phyloP scores from a whole-genome alignment of 768 basidiomycete species.

The Paxillus ammoniavirescens region DNA sequence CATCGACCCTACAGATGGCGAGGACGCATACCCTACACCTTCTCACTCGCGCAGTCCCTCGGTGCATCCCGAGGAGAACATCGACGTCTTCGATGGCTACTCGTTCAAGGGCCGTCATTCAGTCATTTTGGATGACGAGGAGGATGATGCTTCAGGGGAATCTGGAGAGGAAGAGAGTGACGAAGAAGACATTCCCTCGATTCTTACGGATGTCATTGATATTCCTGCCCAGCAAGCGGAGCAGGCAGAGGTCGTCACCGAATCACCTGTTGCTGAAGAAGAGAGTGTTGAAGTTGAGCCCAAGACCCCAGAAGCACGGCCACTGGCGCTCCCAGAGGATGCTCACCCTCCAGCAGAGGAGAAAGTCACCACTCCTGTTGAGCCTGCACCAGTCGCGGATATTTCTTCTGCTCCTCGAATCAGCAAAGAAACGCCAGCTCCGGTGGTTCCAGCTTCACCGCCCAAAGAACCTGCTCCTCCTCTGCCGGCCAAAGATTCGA shows the following conservation, averaged over 20 bases:
- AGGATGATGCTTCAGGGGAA: conserved; percentile 40
- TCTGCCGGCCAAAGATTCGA: conserved; percentile 31
- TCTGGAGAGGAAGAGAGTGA: conserved; percentile 33
- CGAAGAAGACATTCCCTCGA: conserved; percentile 36
- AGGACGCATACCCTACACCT: conserved; percentile 75
- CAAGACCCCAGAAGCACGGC: conserved; percentile 74
- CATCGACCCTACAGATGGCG: conserved; percentile 68
- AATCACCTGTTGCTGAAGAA: conserved; percentile 31
- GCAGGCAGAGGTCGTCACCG: conserved; percentile 35
- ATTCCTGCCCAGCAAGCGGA: conserved; percentile 22
- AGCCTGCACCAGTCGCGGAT: conserved; percentile 15
- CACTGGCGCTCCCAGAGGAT: conserved; percentile 33
- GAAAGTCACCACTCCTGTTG: conserved; percentile 7
- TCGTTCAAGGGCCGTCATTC: conserved; percentile 89
- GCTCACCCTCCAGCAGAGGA: conserved; percentile 14
- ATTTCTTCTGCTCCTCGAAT: conserved; percentile 12
- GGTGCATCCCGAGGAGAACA: conserved; percentile 48
- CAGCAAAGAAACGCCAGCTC: conserved; percentile 10
- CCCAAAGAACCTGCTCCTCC: conserved; percentile 25
- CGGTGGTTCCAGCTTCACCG: conserved; percentile 6
- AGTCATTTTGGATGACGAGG: conserved; percentile 71
- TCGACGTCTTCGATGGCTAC: conserved; percentile 92
- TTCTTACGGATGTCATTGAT: conserved; percentile 17
- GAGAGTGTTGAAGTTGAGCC: conserved; percentile 55
- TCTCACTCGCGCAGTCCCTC: conserved; percentile 80